phyloP scores from a whole-genome alignment of 768 basidiomycete genomes.

The Krasilnikovozyma curviuscula region DNA sequence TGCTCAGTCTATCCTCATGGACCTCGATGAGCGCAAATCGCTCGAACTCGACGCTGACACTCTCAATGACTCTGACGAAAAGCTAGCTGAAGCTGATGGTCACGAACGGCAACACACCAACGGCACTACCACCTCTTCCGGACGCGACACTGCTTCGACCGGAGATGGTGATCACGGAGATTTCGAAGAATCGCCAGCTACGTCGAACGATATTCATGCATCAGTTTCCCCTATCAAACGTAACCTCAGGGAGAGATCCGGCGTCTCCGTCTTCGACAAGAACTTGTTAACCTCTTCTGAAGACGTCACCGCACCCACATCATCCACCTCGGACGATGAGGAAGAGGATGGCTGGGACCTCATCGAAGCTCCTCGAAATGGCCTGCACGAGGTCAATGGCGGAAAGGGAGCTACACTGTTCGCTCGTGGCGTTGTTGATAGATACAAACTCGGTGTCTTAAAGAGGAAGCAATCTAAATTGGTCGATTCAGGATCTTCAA shows the following conservation, averaged over 20 bases:
- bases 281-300: constrained; percentile 31
- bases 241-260: constrained; percentile 65
- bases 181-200: not conserved
- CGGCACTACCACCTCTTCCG: too few species aligned
- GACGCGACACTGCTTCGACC: too few species aligned
- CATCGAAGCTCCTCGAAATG: constrained; percentile 46
- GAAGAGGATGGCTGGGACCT: constrained; percentile 86
- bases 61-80: not conserved
- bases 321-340: constrained; percentile 34
- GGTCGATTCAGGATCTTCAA: not conserved
- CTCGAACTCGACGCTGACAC: not conserved
- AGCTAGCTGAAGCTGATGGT: too few species aligned
- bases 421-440: constrained; percentile 76
- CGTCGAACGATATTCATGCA: not conserved
- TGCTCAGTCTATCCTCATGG: constrained; percentile 38
- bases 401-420: constrained; percentile 61
- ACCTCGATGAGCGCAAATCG: constrained; percentile 34
- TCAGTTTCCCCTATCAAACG: too few species aligned
- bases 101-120: too few species aligned
- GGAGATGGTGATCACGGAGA: too few species aligned
- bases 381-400: constrained; percentile 63
- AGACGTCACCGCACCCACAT: constrained; percentile 32
- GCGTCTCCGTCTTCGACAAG: constrained; percentile 58
- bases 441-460: constrained; percentile 40
- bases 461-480: constrained; percentile 1